Conservation (phyloP, 371 early-diverging fungal species). For the Sporodiniella umbellata region DNA sequence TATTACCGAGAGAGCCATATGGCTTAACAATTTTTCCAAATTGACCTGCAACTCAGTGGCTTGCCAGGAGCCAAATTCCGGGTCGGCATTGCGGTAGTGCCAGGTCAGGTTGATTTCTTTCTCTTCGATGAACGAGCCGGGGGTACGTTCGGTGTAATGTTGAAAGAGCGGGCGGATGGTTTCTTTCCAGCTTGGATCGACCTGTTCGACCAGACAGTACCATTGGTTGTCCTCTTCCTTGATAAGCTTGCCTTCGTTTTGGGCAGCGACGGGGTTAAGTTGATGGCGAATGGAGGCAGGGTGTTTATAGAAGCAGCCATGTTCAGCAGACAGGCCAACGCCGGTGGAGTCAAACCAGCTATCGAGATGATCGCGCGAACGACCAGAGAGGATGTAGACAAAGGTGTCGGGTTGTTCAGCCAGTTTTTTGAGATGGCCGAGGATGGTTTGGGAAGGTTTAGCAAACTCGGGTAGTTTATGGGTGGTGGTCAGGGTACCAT, state of each 20-base stretch:
- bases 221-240: slow-evolving; percentile 67
- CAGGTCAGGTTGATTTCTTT: slow-evolving; percentile 90
- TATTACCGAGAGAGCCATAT: slow-evolving; percentile 85
- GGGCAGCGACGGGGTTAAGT: slow-evolving; percentile 31
- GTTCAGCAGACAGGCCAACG: slow-evolving; percentile 92
- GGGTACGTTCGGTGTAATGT: slow-evolving; percentile 93
- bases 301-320: slow-evolving; percentile 95
- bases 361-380: slow-evolving; percentile 79
- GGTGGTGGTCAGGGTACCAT: slow-evolving; percentile 87
- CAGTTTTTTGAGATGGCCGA: slow-evolving; percentile 67
- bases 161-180: slow-evolving; percentile 90
- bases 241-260: slow-evolving; percentile 62
- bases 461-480: slow-evolving; percentile 90
- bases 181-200: slow-evolving; percentile 89
- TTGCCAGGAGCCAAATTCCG: slow-evolving; percentile 79
- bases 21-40: slow-evolving; percentile 87
- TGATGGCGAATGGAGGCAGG: slow-evolving; percentile 61
- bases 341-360: slow-evolving; percentile 84
- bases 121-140: slow-evolving; percentile 91
- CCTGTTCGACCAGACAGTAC: slow-evolving; percentile 84
- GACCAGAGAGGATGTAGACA: slow-evolving; percentile 93
- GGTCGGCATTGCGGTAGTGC: slow-evolving; percentile 91
- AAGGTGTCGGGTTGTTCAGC: slow-evolving; percentile 76
- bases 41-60: slow-evolving; percentile 88
- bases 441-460: slow-evolving; percentile 67